Conservation (phyloP, 108 stramenopile species). For the Cylindrotheca fusiformis region DNA sequence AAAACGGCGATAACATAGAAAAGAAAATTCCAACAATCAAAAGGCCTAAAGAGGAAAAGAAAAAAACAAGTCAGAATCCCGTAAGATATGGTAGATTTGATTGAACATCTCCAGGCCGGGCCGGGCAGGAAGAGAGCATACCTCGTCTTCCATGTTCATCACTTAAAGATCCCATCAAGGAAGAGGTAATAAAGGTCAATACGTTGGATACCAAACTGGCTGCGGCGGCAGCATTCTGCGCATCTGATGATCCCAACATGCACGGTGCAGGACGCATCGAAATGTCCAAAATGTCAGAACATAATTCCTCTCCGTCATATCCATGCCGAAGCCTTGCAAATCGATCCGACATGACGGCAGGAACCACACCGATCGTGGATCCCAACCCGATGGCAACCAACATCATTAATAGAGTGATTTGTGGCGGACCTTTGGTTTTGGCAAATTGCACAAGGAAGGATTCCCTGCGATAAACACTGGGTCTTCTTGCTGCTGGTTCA, state of each 20-base stretch:
- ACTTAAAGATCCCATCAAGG: slow-evolving; percentile 76
- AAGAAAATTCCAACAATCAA: slow-evolving; percentile 59
- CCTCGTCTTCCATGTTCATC: slow-evolving; percentile 73
- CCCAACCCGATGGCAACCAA: slow-evolving; percentile 70
- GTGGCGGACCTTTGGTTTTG: slow-evolving; percentile 59
- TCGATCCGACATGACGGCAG: slow-evolving; percentile 77
- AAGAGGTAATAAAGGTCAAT: slow-evolving; percentile 68
- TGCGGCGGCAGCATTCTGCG: slow-evolving; percentile 62
- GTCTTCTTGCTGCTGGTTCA: neutral
- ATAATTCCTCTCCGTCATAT: slow-evolving; percentile 12
- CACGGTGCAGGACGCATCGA: slow-evolving; percentile 55
- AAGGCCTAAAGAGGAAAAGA: slow-evolving; percentile 25
- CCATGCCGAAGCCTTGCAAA: slow-evolving; percentile 79
- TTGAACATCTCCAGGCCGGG: too few relatives aligned
- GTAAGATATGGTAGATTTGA: slow-evolving; percentile 1
- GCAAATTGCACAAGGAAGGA: slow-evolving; percentile 49
- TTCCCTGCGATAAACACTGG: slow-evolving; percentile 5
- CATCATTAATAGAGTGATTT: slow-evolving; percentile 67
- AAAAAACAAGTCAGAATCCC: slow-evolving; percentile 8
- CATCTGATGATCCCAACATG: slow-evolving; percentile 64
- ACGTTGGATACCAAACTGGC: slow-evolving; percentile 55
- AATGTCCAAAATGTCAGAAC: neutral
- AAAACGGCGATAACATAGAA: slow-evolving; percentile 43
- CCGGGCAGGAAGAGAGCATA: too few relatives aligned
- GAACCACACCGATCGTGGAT: slow-evolving; percentile 73